phyloP scores from a whole-genome alignment of 1,139 yeast genomes.

The Scheffersomyces lignicola region DNA sequence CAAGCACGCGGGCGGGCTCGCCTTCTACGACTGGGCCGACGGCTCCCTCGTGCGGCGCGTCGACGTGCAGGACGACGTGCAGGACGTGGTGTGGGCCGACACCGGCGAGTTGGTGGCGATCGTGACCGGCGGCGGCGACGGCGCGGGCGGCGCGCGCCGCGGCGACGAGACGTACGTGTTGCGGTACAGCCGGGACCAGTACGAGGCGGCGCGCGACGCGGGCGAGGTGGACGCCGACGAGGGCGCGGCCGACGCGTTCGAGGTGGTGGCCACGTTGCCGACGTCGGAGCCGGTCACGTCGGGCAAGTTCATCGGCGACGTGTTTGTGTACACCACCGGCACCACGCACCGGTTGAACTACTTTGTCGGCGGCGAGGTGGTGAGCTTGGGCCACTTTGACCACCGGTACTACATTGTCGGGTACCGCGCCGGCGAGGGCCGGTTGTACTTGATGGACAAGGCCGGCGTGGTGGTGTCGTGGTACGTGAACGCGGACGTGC shows the following conservation, averaged over 20 bases:
- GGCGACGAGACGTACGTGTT: conserved; percentile 77
- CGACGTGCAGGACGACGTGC: conserved; percentile 69
- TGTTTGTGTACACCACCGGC: conserved; percentile 82
- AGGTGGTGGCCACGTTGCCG: conserved; percentile 76
- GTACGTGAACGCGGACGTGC: conserved; percentile 76
- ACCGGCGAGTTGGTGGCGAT: conserved; percentile 87
- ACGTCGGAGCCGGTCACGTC: conserved; percentile 72
- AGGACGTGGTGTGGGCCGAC: conserved; percentile 88
- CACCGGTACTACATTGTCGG: conserved; percentile 86
- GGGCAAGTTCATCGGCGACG: conserved; percentile 97
- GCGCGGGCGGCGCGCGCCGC: conserved; percentile 25
- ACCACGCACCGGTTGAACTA: conserved; percentile 86
- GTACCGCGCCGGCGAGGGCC: conserved; percentile 79
- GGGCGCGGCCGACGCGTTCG: conserved; percentile 85
- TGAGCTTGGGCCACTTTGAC: conserved; percentile 91
- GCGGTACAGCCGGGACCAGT: conserved; percentile 66
- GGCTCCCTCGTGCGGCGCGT: conserved; percentile 84
- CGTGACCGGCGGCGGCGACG: conserved; percentile 43
- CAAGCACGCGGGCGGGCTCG: conserved; percentile 76
- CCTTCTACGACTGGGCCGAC: conserved; percentile 92
- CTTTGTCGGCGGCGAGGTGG: conserved; percentile 90
- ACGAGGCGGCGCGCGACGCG: conserved; percentile 60
- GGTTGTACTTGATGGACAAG: conserved; percentile 87
- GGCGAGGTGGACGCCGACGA: conserved; percentile 73
- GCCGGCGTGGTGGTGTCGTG: conserved; percentile 83